Percentiles rank a stretch among this genome's conserved stretches.
These are phyloP conservation scores for Cutaneotrichosporon cutaneum DNA, from an alignment of 1,284 basidiomycete species.

Conservation along the genomic window DNA sequence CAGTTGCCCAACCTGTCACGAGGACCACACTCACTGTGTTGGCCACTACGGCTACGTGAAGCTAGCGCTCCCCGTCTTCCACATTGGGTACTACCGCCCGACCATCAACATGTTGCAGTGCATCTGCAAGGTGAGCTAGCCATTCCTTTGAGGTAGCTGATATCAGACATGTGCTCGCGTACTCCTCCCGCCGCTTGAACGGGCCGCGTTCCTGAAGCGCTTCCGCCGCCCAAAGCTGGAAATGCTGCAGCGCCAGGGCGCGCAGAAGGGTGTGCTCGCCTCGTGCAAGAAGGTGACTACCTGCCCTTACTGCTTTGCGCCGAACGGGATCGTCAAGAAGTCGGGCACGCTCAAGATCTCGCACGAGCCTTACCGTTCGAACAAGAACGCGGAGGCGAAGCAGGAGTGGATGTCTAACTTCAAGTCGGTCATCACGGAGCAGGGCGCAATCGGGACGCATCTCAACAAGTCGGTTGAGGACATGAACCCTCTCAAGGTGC, in stretches of 20 bases:
- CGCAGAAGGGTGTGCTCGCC: constrained; percentile 86
- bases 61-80: constrained; percentile 92
- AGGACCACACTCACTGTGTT: constrained; percentile 89
- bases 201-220: constrained; percentile 77
- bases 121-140: constrained; percentile 77
- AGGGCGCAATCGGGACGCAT: constrained; percentile 81
- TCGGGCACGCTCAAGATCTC: constrained; percentile 91
- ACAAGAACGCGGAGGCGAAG: constrained; percentile 87
- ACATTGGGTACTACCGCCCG: constrained; percentile 97
- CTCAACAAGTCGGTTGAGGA: constrained; percentile 91
- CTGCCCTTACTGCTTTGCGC: constrained; percentile 89
- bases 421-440: constrained; percentile 74
- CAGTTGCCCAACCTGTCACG: constrained; percentile 92
- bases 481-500: constrained; percentile 87
- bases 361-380: constrained; percentile 95
- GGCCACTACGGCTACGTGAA: constrained; percentile 98
- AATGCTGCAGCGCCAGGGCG: constrained; percentile 82
- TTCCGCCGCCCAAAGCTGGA: constrained; percentile 90
- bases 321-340: constrained; percentile 97
- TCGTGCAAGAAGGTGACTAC: constrained; percentile 86
- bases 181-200: constrained; percentile 83
- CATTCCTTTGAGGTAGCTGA: background rate
- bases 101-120: constrained; percentile 90
- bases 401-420: constrained; percentile 86
- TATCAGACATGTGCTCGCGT: constrained; percentile 87